Evolutionary conservation across 2,329 filamentous ascomycete species (phyloP).

Genomic region (Alternaria arborescens): DNA sequence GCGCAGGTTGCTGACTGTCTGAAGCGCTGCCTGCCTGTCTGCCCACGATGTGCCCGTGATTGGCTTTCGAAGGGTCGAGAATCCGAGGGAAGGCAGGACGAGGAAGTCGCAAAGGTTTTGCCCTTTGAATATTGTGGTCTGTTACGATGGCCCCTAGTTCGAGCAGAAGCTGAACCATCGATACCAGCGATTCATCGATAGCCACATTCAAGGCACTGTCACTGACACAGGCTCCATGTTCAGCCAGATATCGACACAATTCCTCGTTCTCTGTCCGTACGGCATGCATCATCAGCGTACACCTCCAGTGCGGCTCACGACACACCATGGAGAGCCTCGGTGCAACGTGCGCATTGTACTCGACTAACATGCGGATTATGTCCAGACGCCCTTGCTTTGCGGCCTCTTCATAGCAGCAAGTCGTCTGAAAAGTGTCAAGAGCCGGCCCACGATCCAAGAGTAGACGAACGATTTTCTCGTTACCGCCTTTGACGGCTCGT

Average conservation of each 20-base stretch:
- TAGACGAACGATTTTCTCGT: conserved; percentile 7
- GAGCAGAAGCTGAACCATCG: neutral
- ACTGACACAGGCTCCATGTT: neutral
- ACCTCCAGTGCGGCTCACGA: neutral
- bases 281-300: neutral
- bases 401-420: neutral
- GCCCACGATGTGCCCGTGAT: conserved; percentile 68
- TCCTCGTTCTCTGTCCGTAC: neutral
- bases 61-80: conserved; percentile 2
- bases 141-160: neutral
- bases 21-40: conserved; percentile 68
- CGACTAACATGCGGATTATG: conserved; percentile 14
- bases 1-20: conserved; percentile 67
- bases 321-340: neutral
- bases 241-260: conserved; percentile 1
- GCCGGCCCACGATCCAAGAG: conserved; percentile 11
- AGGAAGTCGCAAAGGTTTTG: neutral
- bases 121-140: neutral
- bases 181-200: neutral
- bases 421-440: neutral
- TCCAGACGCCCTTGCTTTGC: conserved; percentile 8
- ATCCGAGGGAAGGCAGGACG: neutral
- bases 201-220: neutral
- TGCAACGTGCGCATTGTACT: conserved; percentile 6
- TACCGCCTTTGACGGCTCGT: conserved; percentile 12